phyloP scores from a whole-genome alignment of 495 filamentous ascomycete species.

The Rhizodiscina lignyota region DNA sequence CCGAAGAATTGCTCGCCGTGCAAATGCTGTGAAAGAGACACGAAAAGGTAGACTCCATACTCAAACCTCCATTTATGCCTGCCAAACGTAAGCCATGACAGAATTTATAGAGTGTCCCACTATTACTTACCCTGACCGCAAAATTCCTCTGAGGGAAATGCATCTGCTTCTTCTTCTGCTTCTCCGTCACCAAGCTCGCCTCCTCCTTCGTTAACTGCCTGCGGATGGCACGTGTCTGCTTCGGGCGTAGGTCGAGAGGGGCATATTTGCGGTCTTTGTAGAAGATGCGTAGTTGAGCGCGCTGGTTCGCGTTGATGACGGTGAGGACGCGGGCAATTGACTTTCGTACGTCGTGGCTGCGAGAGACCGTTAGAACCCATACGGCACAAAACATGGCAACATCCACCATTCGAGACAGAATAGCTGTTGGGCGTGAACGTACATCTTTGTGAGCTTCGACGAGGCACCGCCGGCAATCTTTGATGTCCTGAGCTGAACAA shows the following conservation, averaged over 20 bases:
- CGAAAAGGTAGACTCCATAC: no score
- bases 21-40: no score
- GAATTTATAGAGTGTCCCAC: background rate
- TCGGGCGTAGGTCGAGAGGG: slow-evolving; percentile 88
- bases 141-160: slow-evolving; percentile 98
- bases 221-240: slow-evolving; percentile 92
- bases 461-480: slow-evolving; percentile 88
- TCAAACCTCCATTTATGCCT: no score
- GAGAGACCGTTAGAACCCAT: no score
- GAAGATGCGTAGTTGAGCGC: slow-evolving; percentile 92
- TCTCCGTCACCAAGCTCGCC: slow-evolving; percentile 59
- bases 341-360: slow-evolving; percentile 96
- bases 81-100: background rate
- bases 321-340: slow-evolving; percentile 95
- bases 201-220: slow-evolving; percentile 84
- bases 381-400: no score
- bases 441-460: slow-evolving; percentile 96
- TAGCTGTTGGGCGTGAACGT: slow-evolving; percentile 8
- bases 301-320: slow-evolving; percentile 98
- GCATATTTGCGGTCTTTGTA: slow-evolving; percentile 99
- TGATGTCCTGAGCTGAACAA: slow-evolving; percentile 77
- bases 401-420: no score
- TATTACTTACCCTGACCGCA: slow-evolving; percentile 78
- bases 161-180: slow-evolving; percentile 79
- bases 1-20: no score